Evolutionary conservation across 305 asterid species (phyloP), one percentile per base, ranked within the genome.

Genomic region (Solanum hybrid): DNA sequence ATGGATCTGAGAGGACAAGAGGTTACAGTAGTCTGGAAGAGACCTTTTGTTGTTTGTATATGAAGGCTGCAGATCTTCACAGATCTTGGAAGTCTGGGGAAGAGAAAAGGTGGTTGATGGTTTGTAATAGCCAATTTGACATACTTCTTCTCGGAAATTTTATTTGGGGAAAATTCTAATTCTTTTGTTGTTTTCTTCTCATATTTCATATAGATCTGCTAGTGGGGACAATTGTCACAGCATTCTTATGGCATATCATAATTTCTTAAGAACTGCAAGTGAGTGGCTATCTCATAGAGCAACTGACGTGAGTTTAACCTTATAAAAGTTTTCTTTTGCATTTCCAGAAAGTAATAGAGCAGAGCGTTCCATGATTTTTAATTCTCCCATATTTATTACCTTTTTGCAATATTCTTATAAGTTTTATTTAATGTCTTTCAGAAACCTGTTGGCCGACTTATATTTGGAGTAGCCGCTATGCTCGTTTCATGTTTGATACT

Each of bases 231-330:
- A 92, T 82, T 92, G 71, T 89, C 77, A 88, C 88, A 89, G 51
- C 87, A 64, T 78, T 85, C 88, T 90, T 91, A 90, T 91, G 89
- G 98, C 98, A 80, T 96, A 97, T 92, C 90, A 34, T 78, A 89
- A 92, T 86, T 97, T 97, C 91, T 95, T 97, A 82, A 90, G 86
- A 90, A 90, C 92, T 90, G 94, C 98, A 91, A 94, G 98, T 94
- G 92, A 93, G 91, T 96, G 97, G 98, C 91, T 97, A 89, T 94
- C 99, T 84, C 95, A 92, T 93, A 93, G 96, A 93, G 95, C 98
- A 92, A 96, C 98, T 89, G 96, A 97, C 90, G 99, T 97, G 94
- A 90, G 98, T 89, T 24, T 89, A 40, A 76, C 86, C 78, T 80
- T 89, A 81, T 78, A 29, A 91, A 45, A 69, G 69, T 19, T 86